Conservation (phyloP, 2,329 filamentous ascomycete genomes). For the Pseudocercospora vitis region DNA sequence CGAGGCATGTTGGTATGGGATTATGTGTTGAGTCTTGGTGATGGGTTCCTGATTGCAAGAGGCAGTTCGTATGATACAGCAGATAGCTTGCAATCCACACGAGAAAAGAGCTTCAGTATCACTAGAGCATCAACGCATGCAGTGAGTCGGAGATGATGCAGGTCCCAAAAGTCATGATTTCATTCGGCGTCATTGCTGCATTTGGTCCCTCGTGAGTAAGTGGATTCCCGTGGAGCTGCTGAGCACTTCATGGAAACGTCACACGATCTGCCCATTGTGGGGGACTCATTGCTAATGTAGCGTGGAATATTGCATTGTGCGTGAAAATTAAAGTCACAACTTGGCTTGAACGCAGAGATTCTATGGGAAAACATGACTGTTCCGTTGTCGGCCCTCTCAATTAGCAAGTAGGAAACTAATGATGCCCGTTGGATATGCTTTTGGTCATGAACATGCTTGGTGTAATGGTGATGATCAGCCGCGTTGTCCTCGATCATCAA, state of each 20-base stretch:
- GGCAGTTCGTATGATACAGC: too few relatives aligned
- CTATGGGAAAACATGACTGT: background rate
- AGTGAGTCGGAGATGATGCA: background rate
- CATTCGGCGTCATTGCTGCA: background rate
- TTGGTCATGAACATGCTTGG: too few relatives aligned
- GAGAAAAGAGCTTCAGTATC: too few relatives aligned
- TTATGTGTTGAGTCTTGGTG: background rate
- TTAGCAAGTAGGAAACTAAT: background rate
- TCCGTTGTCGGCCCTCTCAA: background rate
- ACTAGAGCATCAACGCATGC: too few relatives aligned
- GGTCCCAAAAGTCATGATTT: background rate
- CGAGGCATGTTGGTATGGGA: constrained; percentile 36
- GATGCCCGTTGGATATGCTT: background rate
- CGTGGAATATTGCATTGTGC: too few relatives aligned
- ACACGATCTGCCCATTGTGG: background rate
- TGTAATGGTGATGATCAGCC: too few relatives aligned
- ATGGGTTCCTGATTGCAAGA: background rate
- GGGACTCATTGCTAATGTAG: background rate
- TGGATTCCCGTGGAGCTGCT: background rate
- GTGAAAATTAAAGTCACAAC: too few relatives aligned
- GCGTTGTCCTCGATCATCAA: too few relatives aligned
- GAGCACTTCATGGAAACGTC: constrained; percentile 2
- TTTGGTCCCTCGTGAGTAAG: background rate
- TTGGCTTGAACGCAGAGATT: background rate
- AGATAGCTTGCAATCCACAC: too few relatives aligned